Percentiles rank a stretch among this genome's conserved stretches.
Conservation (phyloP, 164 flowering plant genomes). For the Piper betle region DNA sequence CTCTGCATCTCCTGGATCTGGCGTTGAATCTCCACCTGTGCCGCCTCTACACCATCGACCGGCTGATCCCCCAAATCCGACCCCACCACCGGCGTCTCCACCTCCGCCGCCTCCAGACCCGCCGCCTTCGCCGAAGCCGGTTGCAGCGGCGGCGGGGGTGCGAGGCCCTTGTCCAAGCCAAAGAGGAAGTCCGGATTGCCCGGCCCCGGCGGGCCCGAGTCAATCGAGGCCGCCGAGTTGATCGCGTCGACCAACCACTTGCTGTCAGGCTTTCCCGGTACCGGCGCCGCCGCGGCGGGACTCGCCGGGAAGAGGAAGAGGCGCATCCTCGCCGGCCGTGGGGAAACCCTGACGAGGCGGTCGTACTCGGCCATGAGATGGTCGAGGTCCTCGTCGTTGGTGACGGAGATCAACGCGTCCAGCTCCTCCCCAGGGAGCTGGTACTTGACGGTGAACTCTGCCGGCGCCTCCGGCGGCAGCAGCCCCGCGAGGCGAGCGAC, state of each 20-base stretch:
- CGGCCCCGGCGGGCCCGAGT: constrained; percentile 5
- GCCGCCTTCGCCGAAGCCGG: constrained; percentile 11
- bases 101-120: constrained; percentile 6
- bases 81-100: constrained; percentile 6
- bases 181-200: constrained; percentile 50
- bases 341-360: constrained; percentile 36
- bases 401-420: constrained; percentile 73
- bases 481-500: constrained; percentile 36
- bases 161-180: constrained; percentile 46
- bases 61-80: constrained; percentile 18
- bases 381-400: constrained; percentile 73
- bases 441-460: constrained; percentile 47
- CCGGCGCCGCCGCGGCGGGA: constrained; percentile 8
- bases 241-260: constrained; percentile 75
- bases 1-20: constrained; percentile 47
- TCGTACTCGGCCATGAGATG: constrained; percentile 84
- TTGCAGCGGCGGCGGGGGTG: constrained; percentile 11
- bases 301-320: constrained; percentile 37
- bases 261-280: constrained; percentile 30
- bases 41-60: constrained; percentile 16
- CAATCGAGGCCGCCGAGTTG: constrained; percentile 35
- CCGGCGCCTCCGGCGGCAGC: constrained; percentile 19
- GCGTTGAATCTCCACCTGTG: constrained; percentile 29
- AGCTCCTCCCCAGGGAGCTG: constrained; percentile 84
- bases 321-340: constrained; percentile 55